Base-by-base conservation (phyloP, 495 filamentous ascomycete species). In the Poronia punctata region DNA sequence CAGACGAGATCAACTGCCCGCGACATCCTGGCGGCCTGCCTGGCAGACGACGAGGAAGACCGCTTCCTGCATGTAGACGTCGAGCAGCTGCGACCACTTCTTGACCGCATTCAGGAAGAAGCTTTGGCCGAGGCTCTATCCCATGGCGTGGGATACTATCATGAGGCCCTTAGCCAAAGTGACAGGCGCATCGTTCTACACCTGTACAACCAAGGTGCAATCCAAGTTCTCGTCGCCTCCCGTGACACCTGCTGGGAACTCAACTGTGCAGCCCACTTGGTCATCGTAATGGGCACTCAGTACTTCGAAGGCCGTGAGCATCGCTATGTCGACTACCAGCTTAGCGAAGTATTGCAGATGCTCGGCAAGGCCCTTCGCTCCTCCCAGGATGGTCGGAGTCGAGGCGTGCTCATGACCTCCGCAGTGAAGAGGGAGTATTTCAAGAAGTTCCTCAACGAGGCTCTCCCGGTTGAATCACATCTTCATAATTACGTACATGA, bases 301-400 rank as follows among this genome's bases (percentile, higher is more conserved):
- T 99, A 88, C 62, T 99, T 89, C 40, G 92, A 99, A 47, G 92
- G 92, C 12, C 79, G 87, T 44, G 93, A 99, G 56, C 92, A 99
- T 65, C 83, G 92, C 15, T 99, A 99, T 62, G 82, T 97, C 46
- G 92, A 99, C 62, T 97, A 97, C 55, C 84, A 89, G 2, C 78
- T 97, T 45, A 89, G 83, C 54, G 92, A 99, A 57, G 74, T 99
- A n/a, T 68, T 99, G n/a, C 93, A 99, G 53, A 99, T 99, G 93
- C 95, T 96, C 45, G 92, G 92, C 50, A 93, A 88, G 59, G 87
- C 92, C 18, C 79, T 84, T 20, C 83, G 88, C 38, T 72, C 86
- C 5, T 75, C 80, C 7, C 57, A 51, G 40, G 90, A 95, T 55
- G 89, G 89, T 42, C 67, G 79, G 16, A 83, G 87, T 35, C 85